Conservation (phyloP, 2,329 filamentous ascomycete species). For the Ophiostoma ulmi region DNA sequence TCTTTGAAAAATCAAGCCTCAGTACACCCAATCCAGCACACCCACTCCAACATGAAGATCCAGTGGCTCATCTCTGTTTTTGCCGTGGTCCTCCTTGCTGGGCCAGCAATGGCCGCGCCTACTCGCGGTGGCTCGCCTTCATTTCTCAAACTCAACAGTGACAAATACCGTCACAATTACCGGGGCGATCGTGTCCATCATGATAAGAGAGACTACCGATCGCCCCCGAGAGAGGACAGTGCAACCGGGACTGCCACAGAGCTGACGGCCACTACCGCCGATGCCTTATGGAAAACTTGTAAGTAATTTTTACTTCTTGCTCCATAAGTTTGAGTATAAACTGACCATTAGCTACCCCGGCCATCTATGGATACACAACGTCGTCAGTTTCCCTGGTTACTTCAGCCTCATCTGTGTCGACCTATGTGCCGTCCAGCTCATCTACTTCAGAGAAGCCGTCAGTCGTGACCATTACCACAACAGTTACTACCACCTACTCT, state of each 20-base stretch:
- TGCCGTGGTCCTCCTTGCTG: neutral
- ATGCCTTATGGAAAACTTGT: neutral
- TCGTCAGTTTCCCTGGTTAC: neutral
- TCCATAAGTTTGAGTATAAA: neutral
- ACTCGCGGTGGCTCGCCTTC: conserved; percentile 14
- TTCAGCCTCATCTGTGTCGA: conserved; percentile 1
- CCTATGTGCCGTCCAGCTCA: neutral
- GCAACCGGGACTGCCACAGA: neutral
- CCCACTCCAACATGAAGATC: conserved; percentile 15
- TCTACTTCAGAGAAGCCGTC: neutral
- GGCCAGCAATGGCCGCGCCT: conserved; percentile 9
- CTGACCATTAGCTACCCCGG: neutral
- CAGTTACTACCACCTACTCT: neutral
- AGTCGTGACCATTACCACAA: conserved; percentile 10
- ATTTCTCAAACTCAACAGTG: neutral
- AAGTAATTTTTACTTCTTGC: neutral
- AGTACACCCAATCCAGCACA: neutral
- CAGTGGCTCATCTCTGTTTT: conserved; percentile 10
- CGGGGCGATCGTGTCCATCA: neutral
- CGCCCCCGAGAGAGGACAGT: neutral
- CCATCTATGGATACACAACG: neutral
- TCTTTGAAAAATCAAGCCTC: too few relatives aligned
- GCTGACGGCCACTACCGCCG: neutral
- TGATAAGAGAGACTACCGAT: conserved; percentile 1
- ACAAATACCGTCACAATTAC: neutral